A percentile compares a stretch with the other conserved stretches of the same genome.
These are phyloP conservation scores for Aspergillus homomorphus DNA, from an alignment of 495 filamentous ascomycete species.

Conservation along the genomic window DNA sequence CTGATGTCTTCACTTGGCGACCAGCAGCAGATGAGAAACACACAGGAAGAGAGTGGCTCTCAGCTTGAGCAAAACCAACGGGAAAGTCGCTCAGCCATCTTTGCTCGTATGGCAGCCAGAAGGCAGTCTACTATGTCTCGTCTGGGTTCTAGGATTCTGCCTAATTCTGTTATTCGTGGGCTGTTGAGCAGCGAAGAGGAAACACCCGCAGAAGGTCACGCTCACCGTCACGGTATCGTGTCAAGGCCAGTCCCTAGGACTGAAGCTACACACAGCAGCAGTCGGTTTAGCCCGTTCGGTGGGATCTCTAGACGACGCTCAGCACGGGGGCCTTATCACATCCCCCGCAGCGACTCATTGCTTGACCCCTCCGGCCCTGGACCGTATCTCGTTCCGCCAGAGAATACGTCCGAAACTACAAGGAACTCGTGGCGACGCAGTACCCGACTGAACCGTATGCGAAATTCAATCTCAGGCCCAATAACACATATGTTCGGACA, in stretches of 20 bases:
- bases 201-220: slow-evolving; percentile 47
- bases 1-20: slow-evolving; percentile 16
- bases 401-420: slow-evolving; percentile 29
- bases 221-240: slow-evolving; percentile 46
- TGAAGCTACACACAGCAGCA: slow-evolving; percentile 34
- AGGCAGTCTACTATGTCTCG: slow-evolving; percentile 52
- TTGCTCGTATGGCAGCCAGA: slow-evolving; percentile 44
- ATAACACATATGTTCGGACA: slow-evolving; percentile 49
- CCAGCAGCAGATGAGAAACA: slow-evolving; percentile 33
- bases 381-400: slow-evolving; percentile 25
- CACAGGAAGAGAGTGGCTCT: slow-evolving; percentile 30
- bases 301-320: slow-evolving; percentile 41
- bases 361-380: slow-evolving; percentile 23
- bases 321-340: slow-evolving; percentile 35
- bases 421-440: slow-evolving; percentile 44
- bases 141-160: slow-evolving; percentile 48
- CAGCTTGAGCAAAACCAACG: slow-evolving; percentile 28
- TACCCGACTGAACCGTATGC: slow-evolving; percentile 41
- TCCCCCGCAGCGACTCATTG: slow-evolving; percentile 36
- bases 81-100: slow-evolving; percentile 34
- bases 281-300: slow-evolving; percentile 45
- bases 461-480: slow-evolving; percentile 42
- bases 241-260: slow-evolving; percentile 39
- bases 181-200: slow-evolving; percentile 47
- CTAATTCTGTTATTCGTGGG: slow-evolving; percentile 47